Percentiles rank a stretch among this genome's conserved stretches.
These are phyloP conservation scores for Solanum appendiculatum DNA, from an alignment of 257 asterid species.

Conservation along the genomic window DNA sequence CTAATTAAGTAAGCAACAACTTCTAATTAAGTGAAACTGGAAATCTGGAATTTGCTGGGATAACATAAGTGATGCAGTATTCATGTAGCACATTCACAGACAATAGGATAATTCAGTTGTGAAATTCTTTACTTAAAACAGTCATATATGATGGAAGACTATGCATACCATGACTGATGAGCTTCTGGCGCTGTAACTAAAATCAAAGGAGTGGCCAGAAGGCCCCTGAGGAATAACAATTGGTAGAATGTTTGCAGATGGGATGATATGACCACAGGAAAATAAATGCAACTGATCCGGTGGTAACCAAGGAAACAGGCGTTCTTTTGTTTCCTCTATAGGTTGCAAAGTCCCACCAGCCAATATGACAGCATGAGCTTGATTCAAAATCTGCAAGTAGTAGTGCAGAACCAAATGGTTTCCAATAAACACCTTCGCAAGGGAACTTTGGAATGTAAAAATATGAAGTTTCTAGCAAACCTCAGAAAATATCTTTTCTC, in stretches of 20 bases:
- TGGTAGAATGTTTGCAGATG: slow-evolving; percentile 78
- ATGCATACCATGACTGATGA: slow-evolving; percentile 65
- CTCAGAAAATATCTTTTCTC: slow-evolving; percentile 90
- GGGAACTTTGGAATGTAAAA: background rate
- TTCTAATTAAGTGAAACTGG: background rate
- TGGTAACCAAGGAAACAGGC: slow-evolving; percentile 66
- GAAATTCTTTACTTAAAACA: background rate
- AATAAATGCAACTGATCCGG: slow-evolving; percentile 55
- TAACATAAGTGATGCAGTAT: background rate
- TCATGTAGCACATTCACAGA: background rate
- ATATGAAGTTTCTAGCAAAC: slow-evolving; percentile 27
- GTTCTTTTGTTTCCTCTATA: slow-evolving; percentile 88
- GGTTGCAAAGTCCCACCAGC: slow-evolving; percentile 98
- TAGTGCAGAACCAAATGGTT: background rate
- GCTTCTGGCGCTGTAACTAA: slow-evolving; percentile 72
- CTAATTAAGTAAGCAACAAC: background rate
- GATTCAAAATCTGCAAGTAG: slow-evolving; percentile 41
- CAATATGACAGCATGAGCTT: slow-evolving; percentile 84
- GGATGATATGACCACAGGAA: slow-evolving; percentile 85
- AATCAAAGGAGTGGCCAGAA: slow-evolving; percentile 65
- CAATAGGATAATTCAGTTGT: background rate
- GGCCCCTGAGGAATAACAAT: slow-evolving; percentile 85
- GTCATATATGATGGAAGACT: background rate
- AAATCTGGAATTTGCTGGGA: background rate
- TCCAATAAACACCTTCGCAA: background rate